Evolutionary conservation across 2,329 filamentous ascomycete species (phyloP).

Genomic region (Paracorniculantispora psalliotae): DNA sequence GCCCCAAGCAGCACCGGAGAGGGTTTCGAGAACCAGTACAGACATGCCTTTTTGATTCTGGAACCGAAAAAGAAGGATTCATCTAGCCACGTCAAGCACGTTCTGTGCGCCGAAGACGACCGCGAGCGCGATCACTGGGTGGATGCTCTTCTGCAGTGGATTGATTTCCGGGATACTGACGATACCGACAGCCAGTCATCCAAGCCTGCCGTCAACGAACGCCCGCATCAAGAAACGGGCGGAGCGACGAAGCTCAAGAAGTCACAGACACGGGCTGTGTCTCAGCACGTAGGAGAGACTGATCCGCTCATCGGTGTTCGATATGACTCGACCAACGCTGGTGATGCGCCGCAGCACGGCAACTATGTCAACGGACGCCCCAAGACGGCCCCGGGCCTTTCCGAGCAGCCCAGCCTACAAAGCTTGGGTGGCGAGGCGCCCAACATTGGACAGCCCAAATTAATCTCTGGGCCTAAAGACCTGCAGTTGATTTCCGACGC

Average conservation of each 20-base stretch:
- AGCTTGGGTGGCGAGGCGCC: slow-evolving; percentile 28
- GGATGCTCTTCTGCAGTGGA: slow-evolving; percentile 80
- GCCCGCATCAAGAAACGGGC: slow-evolving; percentile 27
- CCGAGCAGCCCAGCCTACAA: slow-evolving; percentile 30
- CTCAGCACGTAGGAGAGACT: slow-evolving; percentile 31
- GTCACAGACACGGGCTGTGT: slow-evolving; percentile 28
- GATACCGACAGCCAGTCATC: slow-evolving; percentile 34
- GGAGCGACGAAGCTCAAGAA: slow-evolving; percentile 27
- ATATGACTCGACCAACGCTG: slow-evolving; percentile 52
- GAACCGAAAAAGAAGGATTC: slow-evolving; percentile 97
- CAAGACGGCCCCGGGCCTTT: slow-evolving; percentile 30
- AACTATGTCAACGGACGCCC: slow-evolving; percentile 34
- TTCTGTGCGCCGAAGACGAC: slow-evolving; percentile 93
- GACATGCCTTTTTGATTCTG: slow-evolving; percentile 89
- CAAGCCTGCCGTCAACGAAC: slow-evolving; percentile 31
- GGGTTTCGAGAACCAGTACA: slow-evolving; percentile 87
- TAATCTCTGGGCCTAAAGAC: slow-evolving; percentile 82
- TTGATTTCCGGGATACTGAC: slow-evolving; percentile 64
- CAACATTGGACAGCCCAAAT: slow-evolving; percentile 32
- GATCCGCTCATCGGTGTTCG: slow-evolving; percentile 53
- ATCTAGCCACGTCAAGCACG: slow-evolving; percentile 80
- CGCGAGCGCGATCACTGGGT: slow-evolving; percentile 92
- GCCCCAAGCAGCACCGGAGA: slow-evolving; percentile 54
- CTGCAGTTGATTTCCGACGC: slow-evolving; percentile 77
- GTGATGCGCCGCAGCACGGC: slow-evolving; percentile 43